Base-by-base conservation (phyloP, 108 stramenopile species). In the Fistulifera solaris region DNA sequence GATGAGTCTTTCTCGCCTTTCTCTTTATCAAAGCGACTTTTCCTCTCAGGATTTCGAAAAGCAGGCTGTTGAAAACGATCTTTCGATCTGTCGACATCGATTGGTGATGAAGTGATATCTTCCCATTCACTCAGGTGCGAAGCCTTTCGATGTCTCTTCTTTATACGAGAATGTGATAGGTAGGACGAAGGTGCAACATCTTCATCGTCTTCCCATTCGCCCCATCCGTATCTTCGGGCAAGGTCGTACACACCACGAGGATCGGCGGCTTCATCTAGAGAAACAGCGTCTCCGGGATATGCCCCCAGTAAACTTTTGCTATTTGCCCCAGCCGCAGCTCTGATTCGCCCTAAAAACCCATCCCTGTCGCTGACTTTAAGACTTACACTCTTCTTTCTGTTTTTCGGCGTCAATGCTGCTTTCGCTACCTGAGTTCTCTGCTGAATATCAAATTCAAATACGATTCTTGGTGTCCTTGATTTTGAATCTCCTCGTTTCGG, bases 221-320 rank as follows among this genome's bases (percentile, higher is more conserved):
- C 84, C 55, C 86, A 90, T 23, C 88, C 88, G 60, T 90, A 90
- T 40, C 63, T 67, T 35, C 55, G 19, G 17, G 84, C 88, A 17
- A 86, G 54, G 1, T 64, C 68, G 27, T 65, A 22, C 15, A 90
- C 51, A 1, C 88, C 88, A 28, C 48, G 41, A 41, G 69, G 28
- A 55, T 65, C 54, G 0, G 73, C 82, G 27, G 84, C 85, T 50
- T 86, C 82, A 45, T 65, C 54, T 40, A 79, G 73, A 2, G 85
- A 73, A 1, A 71, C 62, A 21, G 79, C 84, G 65, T 90, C 88
- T 27, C 80, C 85, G 0, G 88, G 88, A 65, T 90, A 90, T 4
- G 88, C 88, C 23, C 88, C 88, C 0, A 82, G 57, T 17, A 77
- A 31, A 45, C 55, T 71, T 5, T 68, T 38, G 11, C 68, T 54